phyloP scores from a whole-genome alignment of 306 rosid genomes.

The Chamaecrista fasciculata region DNA sequence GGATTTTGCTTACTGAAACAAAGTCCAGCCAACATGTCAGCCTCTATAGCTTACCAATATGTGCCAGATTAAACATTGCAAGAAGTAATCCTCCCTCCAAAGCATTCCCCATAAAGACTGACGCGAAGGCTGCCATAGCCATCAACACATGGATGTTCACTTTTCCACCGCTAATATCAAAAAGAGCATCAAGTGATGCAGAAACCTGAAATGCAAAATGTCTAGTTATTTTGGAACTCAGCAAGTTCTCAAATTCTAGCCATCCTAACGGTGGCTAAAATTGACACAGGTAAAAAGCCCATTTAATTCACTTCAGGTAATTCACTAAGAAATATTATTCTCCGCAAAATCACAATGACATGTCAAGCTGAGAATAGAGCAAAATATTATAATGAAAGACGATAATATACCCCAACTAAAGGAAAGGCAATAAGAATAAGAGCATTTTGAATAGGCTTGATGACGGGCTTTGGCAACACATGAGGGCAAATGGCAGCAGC shows the following conservation, averaged over 20 bases:
- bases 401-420: conserved; percentile 71
- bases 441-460: conserved; percentile 70
- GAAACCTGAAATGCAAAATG: conserved; percentile 54
- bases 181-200: conserved; percentile 86
- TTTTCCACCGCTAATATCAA: conserved; percentile 79
- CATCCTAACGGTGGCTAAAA: background rate
- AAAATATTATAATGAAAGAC: background rate
- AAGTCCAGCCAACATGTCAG: background rate
- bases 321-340: background rate
- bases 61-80: conserved; percentile 96
- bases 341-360: background rate
- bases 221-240: background rate
- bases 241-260: background rate
- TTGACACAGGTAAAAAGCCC: background rate
- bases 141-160: conserved; percentile 90
- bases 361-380: background rate
- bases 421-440: conserved; percentile 74
- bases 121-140: conserved; percentile 98
- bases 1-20: conserved; percentile 3
- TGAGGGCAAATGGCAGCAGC: conserved; percentile 85
- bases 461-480: conserved; percentile 57
- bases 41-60: conserved; percentile 63
- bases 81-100: conserved; percentile 96
- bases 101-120: conserved; percentile 86
- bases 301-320: background rate